Conservation (phyloP, 2,329 filamentous ascomycete genomes). For the Cladophialophora psammophila region DNA sequence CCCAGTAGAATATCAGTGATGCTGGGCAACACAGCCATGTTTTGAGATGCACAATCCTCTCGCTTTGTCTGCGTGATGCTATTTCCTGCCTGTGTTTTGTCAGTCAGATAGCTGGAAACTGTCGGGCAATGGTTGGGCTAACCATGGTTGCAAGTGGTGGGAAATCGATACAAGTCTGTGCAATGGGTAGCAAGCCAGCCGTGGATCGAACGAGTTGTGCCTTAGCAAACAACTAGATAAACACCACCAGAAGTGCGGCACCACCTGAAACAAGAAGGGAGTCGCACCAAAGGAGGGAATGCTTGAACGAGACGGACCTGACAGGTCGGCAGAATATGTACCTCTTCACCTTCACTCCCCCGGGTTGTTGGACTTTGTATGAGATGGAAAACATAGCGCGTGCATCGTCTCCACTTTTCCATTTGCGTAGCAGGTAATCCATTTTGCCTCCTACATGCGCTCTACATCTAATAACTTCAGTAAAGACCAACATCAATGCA, state of each 20-base stretch:
- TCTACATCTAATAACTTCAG: background rate
- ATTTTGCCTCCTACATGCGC: background rate
- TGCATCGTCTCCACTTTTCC: background rate
- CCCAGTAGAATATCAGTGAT: slow-evolving; percentile 23
- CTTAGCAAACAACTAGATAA: background rate
- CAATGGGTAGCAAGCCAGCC: background rate
- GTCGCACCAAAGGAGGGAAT: background rate
- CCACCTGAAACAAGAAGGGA: background rate
- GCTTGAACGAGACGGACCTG: background rate
- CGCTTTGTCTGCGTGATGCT: background rate
- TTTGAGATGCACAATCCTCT: background rate
- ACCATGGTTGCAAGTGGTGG: background rate
- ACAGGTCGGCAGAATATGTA: slow-evolving; percentile 9
- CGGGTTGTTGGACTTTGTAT: background rate
- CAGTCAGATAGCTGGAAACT: background rate
- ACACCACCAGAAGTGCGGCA: background rate
- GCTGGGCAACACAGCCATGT: slow-evolving; percentile 9
- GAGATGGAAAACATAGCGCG: background rate
- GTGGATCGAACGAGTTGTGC: background rate
- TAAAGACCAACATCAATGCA: background rate
- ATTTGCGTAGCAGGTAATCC: background rate
- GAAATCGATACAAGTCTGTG: background rate
- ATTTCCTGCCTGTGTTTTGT: background rate
- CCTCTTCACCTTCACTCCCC: background rate
- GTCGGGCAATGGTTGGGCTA: background rate